Evolutionary conservation across 2,329 filamentous ascomycete species (phyloP).

Genomic region (Aspergillus sp.): DNA sequence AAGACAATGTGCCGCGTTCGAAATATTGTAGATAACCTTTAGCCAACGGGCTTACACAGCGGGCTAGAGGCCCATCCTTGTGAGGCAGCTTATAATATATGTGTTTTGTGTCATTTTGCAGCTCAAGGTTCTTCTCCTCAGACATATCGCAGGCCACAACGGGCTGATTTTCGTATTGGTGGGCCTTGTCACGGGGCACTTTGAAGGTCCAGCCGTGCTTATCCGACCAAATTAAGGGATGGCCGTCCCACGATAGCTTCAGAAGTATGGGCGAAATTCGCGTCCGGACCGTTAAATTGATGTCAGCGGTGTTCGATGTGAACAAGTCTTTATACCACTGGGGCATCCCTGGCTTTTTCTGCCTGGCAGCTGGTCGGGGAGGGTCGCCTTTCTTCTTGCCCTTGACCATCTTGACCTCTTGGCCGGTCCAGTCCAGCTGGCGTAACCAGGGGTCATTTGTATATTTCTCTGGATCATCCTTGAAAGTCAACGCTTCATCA

Average conservation of each 20-base stretch:
- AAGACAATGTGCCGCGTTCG: slow-evolving; percentile 84
- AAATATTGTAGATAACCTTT: slow-evolving; percentile 92
- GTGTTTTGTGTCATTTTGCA: slow-evolving; percentile 69
- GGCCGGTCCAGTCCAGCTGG: slow-evolving; percentile 94
- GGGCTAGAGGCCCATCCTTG: slow-evolving; percentile 85
- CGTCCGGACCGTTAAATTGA: slow-evolving; percentile 82
- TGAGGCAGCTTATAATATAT: slow-evolving; percentile 93
- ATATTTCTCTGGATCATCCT: slow-evolving; percentile 70
- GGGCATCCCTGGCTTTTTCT: slow-evolving; percentile 94
- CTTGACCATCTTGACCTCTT: slow-evolving; percentile 89
- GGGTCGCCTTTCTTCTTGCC: slow-evolving; percentile 85
- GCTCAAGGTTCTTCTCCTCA: slow-evolving; percentile 68
- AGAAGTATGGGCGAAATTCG: slow-evolving; percentile 85
- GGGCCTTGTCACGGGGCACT: slow-evolving; percentile 66
- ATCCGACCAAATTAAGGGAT: slow-evolving; percentile 92
- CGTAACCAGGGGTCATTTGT: slow-evolving; percentile 84
- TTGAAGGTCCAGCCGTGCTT: slow-evolving; percentile 91
- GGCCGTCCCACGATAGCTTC: slow-evolving; percentile 82
- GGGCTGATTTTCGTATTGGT: slow-evolving; percentile 71
- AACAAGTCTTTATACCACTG: slow-evolving; percentile 96
- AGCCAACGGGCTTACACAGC: slow-evolving; percentile 85
- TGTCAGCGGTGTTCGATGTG: slow-evolving; percentile 64
- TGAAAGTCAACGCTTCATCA: slow-evolving; percentile 76
- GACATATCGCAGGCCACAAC: slow-evolving; percentile 76
- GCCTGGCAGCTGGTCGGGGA: slow-evolving; percentile 74